Conservation (phyloP, 2,329 filamentous ascomycete genomes). For the Pestalotiopsis sp. region DNA sequence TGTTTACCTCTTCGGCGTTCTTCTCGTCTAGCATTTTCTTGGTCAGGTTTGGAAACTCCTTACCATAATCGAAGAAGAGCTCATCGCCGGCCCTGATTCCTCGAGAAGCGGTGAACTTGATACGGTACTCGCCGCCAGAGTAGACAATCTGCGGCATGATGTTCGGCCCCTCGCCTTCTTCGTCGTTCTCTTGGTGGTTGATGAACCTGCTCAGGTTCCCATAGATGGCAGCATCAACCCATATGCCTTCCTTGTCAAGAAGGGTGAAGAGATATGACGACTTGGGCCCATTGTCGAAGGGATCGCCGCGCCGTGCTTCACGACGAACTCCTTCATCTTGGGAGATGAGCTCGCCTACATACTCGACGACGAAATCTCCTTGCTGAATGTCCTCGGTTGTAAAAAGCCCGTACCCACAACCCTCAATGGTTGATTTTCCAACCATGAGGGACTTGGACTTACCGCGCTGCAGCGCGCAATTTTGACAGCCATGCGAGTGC, state of each 20-base stretch:
- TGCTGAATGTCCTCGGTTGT: constrained; percentile 67
- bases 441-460: constrained; percentile 67
- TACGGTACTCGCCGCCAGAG: constrained; percentile 76
- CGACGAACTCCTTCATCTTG: constrained; percentile 70
- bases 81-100: constrained; percentile 74
- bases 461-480: constrained; percentile 72
- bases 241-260: constrained; percentile 61
- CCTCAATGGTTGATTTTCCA: constrained; percentile 69
- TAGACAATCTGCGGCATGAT: constrained; percentile 68
- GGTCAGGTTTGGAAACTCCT: constrained; percentile 65
- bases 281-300: constrained; percentile 64
- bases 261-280: constrained; percentile 68
- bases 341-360: constrained; percentile 76
- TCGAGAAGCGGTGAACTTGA: constrained; percentile 70
- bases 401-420: constrained; percentile 76
- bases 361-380: constrained; percentile 79
- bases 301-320: constrained; percentile 61
- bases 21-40: constrained; percentile 52
- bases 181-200: constrained; percentile 67
- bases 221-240: constrained; percentile 75
- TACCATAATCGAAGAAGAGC: constrained; percentile 80
- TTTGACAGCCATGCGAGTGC: constrained; percentile 66
- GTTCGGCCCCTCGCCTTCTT: constrained; percentile 58
- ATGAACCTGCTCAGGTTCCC: constrained; percentile 85
- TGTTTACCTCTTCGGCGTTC: constrained; percentile 24